Conservation (phyloP, 768 basidiomycete species). For the Hypsizygus marmoreus region DNA sequence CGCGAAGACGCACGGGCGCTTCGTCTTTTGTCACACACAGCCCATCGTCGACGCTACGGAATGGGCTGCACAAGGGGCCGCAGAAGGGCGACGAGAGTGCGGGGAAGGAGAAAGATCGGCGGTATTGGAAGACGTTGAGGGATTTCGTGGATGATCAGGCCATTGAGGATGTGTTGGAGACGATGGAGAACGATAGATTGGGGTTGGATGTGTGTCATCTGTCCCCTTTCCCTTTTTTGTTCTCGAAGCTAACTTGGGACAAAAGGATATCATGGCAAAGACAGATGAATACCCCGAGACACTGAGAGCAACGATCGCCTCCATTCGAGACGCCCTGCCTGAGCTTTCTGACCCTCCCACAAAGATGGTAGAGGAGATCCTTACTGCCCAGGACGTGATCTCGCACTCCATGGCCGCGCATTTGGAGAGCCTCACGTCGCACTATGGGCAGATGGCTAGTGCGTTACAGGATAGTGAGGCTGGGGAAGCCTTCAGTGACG, state of each 20-base stretch:
- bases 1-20: constrained; percentile 12
- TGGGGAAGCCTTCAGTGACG: constrained; percentile 67
- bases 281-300: constrained; percentile 73
- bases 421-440: constrained; percentile 69
- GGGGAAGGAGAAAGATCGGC: constrained; percentile 44
- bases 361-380: constrained; percentile 44
- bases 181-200: constrained; percentile 68
- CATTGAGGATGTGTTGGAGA: constrained; percentile 75
- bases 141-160: constrained; percentile 86
- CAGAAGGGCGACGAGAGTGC: constrained; percentile 19
- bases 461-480: constrained; percentile 68
- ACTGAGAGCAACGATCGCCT: constrained; percentile 53
- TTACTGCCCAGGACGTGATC: constrained; percentile 58
- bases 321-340: constrained; percentile 58
- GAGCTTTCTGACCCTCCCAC: constrained; percentile 14
- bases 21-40: constrained; percentile 30
- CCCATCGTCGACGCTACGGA: constrained; percentile 43
- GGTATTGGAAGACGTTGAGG: constrained; percentile 77
- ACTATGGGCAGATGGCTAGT: constrained; percentile 77
- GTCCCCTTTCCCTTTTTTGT: background rate
- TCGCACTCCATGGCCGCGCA: constrained; percentile 71
- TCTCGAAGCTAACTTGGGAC: background rate
- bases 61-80: constrained; percentile 16
- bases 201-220: constrained; percentile 60
- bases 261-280: constrained; percentile 58